Evolutionary conservation across 441 rosid species (phyloP), one percentile per base, ranked within the genome.

Genomic region (Mallotus repandus): DNA sequence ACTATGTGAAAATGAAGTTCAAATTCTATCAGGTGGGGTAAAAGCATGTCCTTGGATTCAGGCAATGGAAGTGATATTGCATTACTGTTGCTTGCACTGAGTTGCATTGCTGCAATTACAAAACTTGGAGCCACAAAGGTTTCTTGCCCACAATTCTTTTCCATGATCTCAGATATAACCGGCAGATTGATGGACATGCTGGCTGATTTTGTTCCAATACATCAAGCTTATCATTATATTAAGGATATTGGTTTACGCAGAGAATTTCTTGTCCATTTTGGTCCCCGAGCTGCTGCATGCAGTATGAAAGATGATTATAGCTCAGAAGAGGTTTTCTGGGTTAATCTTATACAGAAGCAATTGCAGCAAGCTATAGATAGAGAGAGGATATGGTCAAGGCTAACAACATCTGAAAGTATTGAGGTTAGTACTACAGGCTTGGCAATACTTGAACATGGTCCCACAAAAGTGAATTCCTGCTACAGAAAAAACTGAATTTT

Each of bases 271-370:
- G 87, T 84, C 77, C 99, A 96, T 81, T 92, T 92, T 87, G 99
- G 98, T 71, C 91, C 97, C 70, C 89, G 92, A 65, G 96, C 94
- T 49, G 93, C 96, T 1, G 89, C 89, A n/a, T 89, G 93, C 78
- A 86, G 97, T 81, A 85, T 84, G 77, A 85, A 81, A 78, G 84
- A 78, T 84, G 98, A 89, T 75, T 65, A 76, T 68, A 80, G 81
- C 77, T 84, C 92, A 29, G 98, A 96, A 81, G 98, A 92, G 85
- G 93, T 91, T 76, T 96, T 96, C 84, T 96, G 98, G 99, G 95
- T 96, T 55, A 89, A 91, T 88, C 97, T 96, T 72, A 81, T 93
- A 70, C 97, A 92, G 80, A 87, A 87, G 77, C 93, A 91, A 84
- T 88, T 96, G 72, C 96, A 87, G 69, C 89, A 56, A 74, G 98